A percentile compares a stretch with the other conserved stretches of the same genome.
Conservation (phyloP, 2,329 filamentous ascomycete species). For the Diaporthe sp. region DNA sequence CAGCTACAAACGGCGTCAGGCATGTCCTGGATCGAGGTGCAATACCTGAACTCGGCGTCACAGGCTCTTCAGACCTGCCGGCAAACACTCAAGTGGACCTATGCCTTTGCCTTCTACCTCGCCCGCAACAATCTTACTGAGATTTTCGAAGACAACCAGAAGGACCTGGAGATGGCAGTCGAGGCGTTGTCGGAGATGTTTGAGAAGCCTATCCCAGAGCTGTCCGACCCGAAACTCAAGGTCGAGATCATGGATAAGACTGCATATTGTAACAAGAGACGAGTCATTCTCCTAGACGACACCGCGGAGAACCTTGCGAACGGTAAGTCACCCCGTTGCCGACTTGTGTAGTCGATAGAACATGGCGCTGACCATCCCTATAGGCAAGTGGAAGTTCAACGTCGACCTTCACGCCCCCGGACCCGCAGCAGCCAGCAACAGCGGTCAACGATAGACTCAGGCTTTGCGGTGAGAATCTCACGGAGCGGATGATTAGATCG, state of each 20-base stretch:
- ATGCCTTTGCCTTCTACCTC: conserved; percentile 98
- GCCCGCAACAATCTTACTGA: conserved; percentile 94
- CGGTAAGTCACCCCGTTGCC: conserved; percentile 68
- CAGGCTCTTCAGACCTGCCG: conserved; percentile 95
- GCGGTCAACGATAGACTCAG: conserved; percentile 45
- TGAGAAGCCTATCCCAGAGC: conserved; percentile 92
- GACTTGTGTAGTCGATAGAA: background rate
- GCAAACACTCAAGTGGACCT: conserved; percentile 99
- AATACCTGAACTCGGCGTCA: conserved; percentile 94
- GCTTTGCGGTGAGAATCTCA: background rate
- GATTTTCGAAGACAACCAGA: conserved; percentile 99
- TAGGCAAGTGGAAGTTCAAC: conserved; percentile 64
- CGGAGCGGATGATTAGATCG: background rate
- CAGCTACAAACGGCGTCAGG: conserved; percentile 93
- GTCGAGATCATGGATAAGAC: conserved; percentile 99
- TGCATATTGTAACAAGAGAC: conserved; percentile 92
- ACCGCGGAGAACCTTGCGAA: conserved; percentile 93
- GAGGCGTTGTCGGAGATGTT: conserved; percentile 99
- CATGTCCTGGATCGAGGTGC: conserved; percentile 99
- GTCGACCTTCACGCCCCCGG: conserved; percentile 49
- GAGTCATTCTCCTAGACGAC: conserved; percentile 90
- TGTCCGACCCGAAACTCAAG: conserved; percentile 90
- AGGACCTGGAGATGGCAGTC: conserved; percentile 96
- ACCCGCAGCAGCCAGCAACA: conserved; percentile 44
- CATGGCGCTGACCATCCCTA: conserved; percentile 45